A percentile compares a stretch with the other conserved stretches of the same genome.
These are phyloP conservation scores for Arctium minus DNA, from an alignment of 129 eudicot species.

Conservation along the genomic window DNA sequence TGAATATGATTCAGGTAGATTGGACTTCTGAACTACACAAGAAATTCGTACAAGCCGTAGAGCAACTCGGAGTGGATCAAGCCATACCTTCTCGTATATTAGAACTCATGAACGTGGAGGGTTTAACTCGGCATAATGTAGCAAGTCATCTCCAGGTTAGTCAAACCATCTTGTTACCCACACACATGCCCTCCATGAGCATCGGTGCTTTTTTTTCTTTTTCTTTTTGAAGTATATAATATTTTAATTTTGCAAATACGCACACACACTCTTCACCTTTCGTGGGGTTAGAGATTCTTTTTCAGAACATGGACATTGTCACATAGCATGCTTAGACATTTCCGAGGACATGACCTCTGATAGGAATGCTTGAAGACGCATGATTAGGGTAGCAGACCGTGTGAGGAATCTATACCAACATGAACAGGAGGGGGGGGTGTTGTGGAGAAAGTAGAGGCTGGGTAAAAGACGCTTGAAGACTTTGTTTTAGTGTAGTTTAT, in stretches of 20 bases:
- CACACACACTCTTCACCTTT: too few relatives aligned
- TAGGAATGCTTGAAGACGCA: too few relatives aligned
- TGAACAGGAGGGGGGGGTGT: too few relatives aligned
- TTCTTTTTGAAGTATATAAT: neutral
- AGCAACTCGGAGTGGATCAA: conserved; percentile 86
- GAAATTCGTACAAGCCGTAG: conserved; percentile 79
- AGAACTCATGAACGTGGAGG: conserved; percentile 75
- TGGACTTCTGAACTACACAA: conserved; percentile 84
- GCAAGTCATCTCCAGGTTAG: conserved; percentile 93
- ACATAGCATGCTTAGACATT: too few relatives aligned
- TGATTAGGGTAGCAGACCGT: too few relatives aligned
- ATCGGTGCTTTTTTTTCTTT: neutral
- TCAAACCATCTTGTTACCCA: neutral
- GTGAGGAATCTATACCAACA: too few relatives aligned
- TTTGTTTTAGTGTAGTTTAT: too few relatives aligned
- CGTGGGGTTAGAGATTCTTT: neutral
- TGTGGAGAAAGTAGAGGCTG: too few relatives aligned
- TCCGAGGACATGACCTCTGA: too few relatives aligned
- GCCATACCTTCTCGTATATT: conserved; percentile 85
- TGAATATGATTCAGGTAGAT: conserved; percentile 56
- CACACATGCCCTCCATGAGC: neutral
- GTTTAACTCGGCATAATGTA: conserved; percentile 72
- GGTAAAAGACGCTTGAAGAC: too few relatives aligned
- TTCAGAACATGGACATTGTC: too few relatives aligned
- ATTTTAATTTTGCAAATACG: too few relatives aligned